Evolutionary conservation across 1,139 yeast species (phyloP), one percentile per base, ranked within the genome.

Genomic region (Fermentozyma sake): DNA sequence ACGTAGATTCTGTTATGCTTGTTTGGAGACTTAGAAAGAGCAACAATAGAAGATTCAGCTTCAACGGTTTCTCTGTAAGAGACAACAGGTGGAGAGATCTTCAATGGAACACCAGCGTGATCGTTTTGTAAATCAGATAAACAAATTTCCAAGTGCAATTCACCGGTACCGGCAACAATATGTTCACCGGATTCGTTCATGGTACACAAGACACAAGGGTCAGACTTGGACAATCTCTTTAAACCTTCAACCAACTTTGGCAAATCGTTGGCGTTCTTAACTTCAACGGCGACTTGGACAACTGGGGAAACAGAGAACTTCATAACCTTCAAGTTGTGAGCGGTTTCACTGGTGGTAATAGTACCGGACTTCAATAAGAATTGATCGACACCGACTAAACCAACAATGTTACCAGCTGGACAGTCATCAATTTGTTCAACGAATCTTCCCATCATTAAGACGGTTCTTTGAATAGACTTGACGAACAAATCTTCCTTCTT

Each of bases 381-480:
- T 79, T 91, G 98, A 74, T 91, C 98, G 58, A 91, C 84, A 87
- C 98, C 98, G 58, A 91, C 98, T 67, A 91, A 78, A 86, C 97
- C 98, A 64, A 89, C 81, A 83, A 91, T 91, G 95, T 91, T 91
- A 84, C 98, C 98, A 55, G 97, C 97, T 65, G 98, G 98, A 76
- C 95, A 86, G 76, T 91, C 97, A 61, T 91, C 98, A 59, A 91
- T 91, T 63, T 91, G 89, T 78, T 91, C 98, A 61, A 85, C 94
- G 68, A 75, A 70, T 76, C 96, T 85, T 66, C 98, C 98, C 98
- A 91, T 91, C 98, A 91, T 91, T 67, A 91, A 80, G 59, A 91
- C 98, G 58, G 96, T 91, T 81, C 98, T 91, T 80, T 91, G 98
- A 57, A 91, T 77, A 55, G 96, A 82, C 84, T 91, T 91, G 63